Percentiles rank a stretch among this genome's conserved stretches.
phyloP scores from a whole-genome alignment of 2,329 filamentous ascomycete genomes.

The Pyrenochaeta sp. region DNA sequence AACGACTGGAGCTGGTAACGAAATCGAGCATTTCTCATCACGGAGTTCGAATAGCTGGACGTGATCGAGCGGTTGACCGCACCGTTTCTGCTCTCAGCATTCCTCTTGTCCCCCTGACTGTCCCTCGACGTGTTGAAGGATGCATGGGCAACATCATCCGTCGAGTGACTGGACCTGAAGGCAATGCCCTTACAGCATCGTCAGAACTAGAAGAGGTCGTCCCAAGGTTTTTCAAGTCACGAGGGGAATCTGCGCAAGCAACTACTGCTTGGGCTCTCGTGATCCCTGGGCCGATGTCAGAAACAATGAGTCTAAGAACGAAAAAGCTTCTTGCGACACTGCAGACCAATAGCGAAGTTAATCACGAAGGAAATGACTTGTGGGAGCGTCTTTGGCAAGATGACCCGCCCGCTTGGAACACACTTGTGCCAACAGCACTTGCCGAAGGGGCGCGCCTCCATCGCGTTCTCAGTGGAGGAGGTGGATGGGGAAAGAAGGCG shows the following conservation, averaged over 20 bases:
- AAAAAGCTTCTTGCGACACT: slow-evolving; percentile 10
- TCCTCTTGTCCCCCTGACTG: slow-evolving; percentile 70
- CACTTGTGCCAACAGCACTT: slow-evolving; percentile 28
- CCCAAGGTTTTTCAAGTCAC: slow-evolving; percentile 62
- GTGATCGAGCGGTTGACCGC: not conserved
- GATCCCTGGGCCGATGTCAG: slow-evolving; percentile 52
- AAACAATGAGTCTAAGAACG: slow-evolving; percentile 6
- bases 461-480: slow-evolving; percentile 76
- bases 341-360: not conserved
- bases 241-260: slow-evolving; percentile 53
- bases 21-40: slow-evolving; percentile 25
- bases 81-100: slow-evolving; percentile 39
- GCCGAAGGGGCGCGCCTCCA: slow-evolving; percentile 52
- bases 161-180: slow-evolving; percentile 61
- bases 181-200: slow-evolving; percentile 67
- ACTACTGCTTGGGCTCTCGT: slow-evolving; percentile 79
- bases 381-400: slow-evolving; percentile 31
- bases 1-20: slow-evolving; percentile 11
- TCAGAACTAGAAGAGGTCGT: slow-evolving; percentile 74
- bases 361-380: slow-evolving; percentile 3
- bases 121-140: slow-evolving; percentile 67
- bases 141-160: slow-evolving; percentile 83
- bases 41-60: slow-evolving; percentile 17
- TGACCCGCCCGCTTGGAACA: slow-evolving; percentile 30
- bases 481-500: slow-evolving; percentile 83